These are phyloP conservation scores for Elongisporangium senticosum DNA, from an alignment of 352 stramenopile species.

Conservation along the genomic window DNA sequence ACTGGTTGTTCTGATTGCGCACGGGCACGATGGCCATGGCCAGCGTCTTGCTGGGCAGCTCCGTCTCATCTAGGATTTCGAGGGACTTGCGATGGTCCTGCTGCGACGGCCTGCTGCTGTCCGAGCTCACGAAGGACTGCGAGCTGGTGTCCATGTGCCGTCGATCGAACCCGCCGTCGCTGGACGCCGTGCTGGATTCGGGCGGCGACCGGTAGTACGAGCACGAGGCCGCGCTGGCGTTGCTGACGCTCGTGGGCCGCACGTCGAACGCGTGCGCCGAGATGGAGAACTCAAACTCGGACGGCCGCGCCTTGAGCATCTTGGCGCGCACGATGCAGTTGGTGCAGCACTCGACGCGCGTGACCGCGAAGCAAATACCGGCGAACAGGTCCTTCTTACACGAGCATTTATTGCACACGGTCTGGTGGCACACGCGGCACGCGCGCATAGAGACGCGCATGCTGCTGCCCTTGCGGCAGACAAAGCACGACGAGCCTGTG, in stretches of 20 bases:
- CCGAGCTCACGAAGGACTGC: background rate
- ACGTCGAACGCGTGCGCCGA: background rate
- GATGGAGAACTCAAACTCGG: background rate
- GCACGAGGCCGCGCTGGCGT: background rate
- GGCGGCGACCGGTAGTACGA: background rate
- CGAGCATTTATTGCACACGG: slow-evolving; percentile 32
- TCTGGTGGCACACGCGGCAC: slow-evolving; percentile 29
- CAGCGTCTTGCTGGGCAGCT: background rate
- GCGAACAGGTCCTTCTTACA: slow-evolving; percentile 32
- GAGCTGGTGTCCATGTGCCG: background rate
- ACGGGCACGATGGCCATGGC: background rate
- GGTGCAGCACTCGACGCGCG: slow-evolving; percentile 30
- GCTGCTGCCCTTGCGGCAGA: background rate
- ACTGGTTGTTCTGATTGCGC: background rate
- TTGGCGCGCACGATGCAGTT: slow-evolving; percentile 34
- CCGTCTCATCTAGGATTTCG: background rate
- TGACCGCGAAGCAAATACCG: slow-evolving; percentile 5
- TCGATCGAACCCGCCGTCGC: background rate
- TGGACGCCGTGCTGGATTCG: background rate
- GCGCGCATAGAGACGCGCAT: background rate
- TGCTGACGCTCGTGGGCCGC: background rate
- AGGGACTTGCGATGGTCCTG: background rate
- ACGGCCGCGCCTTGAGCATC: slow-evolving; percentile 3
- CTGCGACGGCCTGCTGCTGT: background rate
- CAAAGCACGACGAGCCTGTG: background rate